Base-by-base conservation (phyloP, 2,329 filamentous ascomycete genomes). In the Beauveria brongniartii region DNA sequence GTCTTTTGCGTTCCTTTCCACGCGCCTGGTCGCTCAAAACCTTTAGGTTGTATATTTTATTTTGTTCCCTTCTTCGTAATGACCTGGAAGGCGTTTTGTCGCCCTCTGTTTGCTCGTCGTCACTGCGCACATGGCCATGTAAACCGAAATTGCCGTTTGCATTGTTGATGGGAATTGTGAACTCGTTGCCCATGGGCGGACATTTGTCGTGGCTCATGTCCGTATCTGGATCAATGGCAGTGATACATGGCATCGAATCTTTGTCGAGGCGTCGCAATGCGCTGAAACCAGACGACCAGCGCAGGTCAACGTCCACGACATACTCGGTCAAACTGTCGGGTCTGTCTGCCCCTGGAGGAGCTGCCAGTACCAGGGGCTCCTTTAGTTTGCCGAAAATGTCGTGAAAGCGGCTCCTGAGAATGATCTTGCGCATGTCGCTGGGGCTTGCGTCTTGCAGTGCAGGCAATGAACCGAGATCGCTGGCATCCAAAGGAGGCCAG, bases 31-130 rank as follows among this genome's bases (percentile, higher is more conserved):
- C 81, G 69, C 80, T 85, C 18, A 86, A 71, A 14, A 80, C 74
- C 67, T 84, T 86, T 43, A 86, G 70, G 64, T 87, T 87, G 67
- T 87, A 87, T 24, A 78, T 76, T 63, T 80, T 80, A 61, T 77
- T 78, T 47, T 73, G 74, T 20, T 71, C 76, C 57, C 82, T 77
- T 18, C 73, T 71, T 48, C 82, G 77, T 20, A 83, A 70, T 1
- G 79, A 78, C 62, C 82, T 77, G 58, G 75, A 81, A 0, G 81
- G 81, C 2, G 81, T 84, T 16, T 75, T 72, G 20, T 81, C 79
- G 28, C 78, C 77, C 24, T 79, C 75, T 7, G 67, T 64, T 9
- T 77, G 76, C 41, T 80, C 80, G 30, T 79, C 78, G 6, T 74
- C 72, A 18, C 80, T 75, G 41, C 77, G 73, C 3, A 70, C 67